Evolutionary conservation across 2,329 filamentous ascomycete genomes (phyloP).

Genomic region (Nakataea oryzae): DNA sequence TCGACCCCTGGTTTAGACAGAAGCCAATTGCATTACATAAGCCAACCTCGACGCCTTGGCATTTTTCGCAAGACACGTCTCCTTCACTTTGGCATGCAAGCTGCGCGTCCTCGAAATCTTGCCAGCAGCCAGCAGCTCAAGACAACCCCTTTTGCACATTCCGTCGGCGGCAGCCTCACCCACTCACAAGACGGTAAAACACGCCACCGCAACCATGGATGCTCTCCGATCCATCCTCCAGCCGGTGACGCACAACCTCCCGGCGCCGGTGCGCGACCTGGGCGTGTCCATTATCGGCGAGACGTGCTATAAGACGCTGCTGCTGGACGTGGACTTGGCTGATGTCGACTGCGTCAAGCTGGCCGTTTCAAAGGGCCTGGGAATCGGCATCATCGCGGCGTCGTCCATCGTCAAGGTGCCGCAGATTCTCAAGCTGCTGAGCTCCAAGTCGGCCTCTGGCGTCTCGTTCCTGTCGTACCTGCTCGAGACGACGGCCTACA

Average conservation of each 20-base stretch:
- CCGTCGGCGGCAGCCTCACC: neutral
- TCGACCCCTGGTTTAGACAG: neutral
- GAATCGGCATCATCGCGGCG: constrained; percentile 85
- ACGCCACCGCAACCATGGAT: constrained; percentile 37
- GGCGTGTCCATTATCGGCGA: constrained; percentile 72
- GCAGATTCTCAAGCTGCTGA: constrained; percentile 86
- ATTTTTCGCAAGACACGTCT: neutral
- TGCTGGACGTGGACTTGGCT: constrained; percentile 74
- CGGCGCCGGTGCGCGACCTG: constrained; percentile 62
- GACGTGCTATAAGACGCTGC: constrained; percentile 73
- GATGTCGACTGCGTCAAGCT: constrained; percentile 76
- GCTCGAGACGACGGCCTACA: constrained; percentile 79
- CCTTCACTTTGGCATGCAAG: neutral
- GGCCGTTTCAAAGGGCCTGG: constrained; percentile 82
- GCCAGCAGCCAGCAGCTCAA: neutral
- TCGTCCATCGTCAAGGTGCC: constrained; percentile 92
- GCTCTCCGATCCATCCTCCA: constrained; percentile 48
- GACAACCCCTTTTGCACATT: neutral
- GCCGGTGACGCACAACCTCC: constrained; percentile 64
- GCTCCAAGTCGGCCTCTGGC: constrained; percentile 69
- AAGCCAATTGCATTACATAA: neutral
- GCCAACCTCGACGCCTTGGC: neutral
- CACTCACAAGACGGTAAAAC: neutral
- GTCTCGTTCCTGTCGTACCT: constrained; percentile 85
- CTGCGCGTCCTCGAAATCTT: too few species aligned